These are phyloP conservation scores for Xylariomycetidae sp. DNA, from an alignment of 2,329 filamentous ascomycete species.

Conservation along the genomic window DNA sequence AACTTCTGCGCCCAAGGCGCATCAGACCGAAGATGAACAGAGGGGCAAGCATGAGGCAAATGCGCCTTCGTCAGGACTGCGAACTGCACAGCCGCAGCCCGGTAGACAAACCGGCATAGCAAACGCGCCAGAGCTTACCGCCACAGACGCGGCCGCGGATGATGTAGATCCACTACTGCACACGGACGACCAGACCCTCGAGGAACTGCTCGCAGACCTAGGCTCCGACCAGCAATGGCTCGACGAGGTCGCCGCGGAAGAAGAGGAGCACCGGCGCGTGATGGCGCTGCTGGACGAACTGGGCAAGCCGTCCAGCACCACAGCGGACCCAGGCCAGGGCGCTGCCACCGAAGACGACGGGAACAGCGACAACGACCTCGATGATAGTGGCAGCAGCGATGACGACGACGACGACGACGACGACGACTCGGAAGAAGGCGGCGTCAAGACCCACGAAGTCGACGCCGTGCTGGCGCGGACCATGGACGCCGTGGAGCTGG, in stretches of 20 bases:
- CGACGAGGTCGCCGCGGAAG: conserved; percentile 25
- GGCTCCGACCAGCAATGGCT: conserved; percentile 27
- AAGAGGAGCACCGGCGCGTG: conserved; percentile 26
- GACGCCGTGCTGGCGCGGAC: conserved; percentile 39
- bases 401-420: conserved; percentile 6
- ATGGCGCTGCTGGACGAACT: conserved; percentile 28
- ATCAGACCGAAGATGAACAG: too few relatives aligned
- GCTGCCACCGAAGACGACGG: neutral
- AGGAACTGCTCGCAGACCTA: conserved; percentile 44
- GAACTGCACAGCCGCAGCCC: conserved; percentile 11
- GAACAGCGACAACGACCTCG: conserved; percentile 5
- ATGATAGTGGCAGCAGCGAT: conserved; percentile 6
- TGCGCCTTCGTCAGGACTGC: conserved; percentile 14
- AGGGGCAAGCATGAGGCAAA: conserved; percentile 1
- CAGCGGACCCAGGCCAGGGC: conserved; percentile 4
- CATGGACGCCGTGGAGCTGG: conserved; percentile 39
- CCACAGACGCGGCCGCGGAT: conserved; percentile 8
- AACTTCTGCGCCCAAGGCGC: too few relatives aligned
- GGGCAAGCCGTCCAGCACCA: conserved; percentile 12
- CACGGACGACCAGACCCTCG: conserved; percentile 46
- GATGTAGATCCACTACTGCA: conserved; percentile 35
- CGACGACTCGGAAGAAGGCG: conserved; percentile 44
- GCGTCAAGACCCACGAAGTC: conserved; percentile 39
- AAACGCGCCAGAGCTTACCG: conserved; percentile 2
- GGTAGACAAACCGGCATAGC: conserved; percentile 3